Evolutionary conservation across 306 rosid species (phyloP).

Genomic region (Quercus glauca): DNA sequence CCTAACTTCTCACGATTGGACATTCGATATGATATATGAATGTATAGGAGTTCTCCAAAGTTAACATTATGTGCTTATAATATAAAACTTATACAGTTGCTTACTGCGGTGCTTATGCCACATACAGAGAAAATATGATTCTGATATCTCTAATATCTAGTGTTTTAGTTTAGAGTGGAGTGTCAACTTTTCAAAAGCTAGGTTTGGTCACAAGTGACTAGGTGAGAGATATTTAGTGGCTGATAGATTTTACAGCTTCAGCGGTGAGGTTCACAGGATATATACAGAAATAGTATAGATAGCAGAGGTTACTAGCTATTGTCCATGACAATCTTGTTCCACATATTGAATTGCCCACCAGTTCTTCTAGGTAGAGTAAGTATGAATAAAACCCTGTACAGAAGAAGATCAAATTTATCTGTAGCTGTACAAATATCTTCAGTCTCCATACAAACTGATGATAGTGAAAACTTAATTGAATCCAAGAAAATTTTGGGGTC

Average conservation of each 20-base stretch:
- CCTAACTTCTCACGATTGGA: neutral
- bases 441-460: conserved; percentile 32
- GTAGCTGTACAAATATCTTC: conserved; percentile 35
- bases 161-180: neutral
- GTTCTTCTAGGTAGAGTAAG: conserved; percentile 26
- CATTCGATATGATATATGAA: neutral
- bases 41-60: neutral
- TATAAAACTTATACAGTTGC: neutral
- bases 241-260: neutral
- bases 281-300: neutral
- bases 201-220: neutral
- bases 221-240: neutral
- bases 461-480: conserved; percentile 39
- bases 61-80: neutral
- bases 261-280: neutral
- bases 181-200: neutral
- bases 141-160: neutral
- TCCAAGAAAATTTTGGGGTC: conserved; percentile 24
- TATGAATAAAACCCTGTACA: conserved; percentile 22
- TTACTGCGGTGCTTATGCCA: neutral
- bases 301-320: conserved; percentile 19
- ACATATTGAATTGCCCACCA: conserved; percentile 30
- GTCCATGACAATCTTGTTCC: conserved; percentile 34
- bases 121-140: neutral
- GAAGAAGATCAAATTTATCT: conserved; percentile 30